phyloP scores from a whole-genome alignment of 2,329 filamentous ascomycete genomes.

The Fusarium clavum region DNA sequence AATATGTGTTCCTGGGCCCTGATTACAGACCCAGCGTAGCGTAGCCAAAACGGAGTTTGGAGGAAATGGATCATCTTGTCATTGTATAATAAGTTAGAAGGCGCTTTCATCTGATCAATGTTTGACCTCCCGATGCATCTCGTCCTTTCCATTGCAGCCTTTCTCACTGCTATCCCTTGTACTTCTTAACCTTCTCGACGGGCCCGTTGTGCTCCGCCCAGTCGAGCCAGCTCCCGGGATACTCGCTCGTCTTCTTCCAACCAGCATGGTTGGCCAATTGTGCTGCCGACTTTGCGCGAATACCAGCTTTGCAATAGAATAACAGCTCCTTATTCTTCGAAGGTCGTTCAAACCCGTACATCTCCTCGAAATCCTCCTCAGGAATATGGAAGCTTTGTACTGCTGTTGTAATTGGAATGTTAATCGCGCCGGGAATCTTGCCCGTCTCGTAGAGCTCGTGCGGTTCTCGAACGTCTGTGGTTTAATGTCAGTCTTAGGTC shows the following conservation, averaged over 20 bases:
- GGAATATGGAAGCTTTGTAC: conserved; percentile 84
- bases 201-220: conserved; percentile 81
- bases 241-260: conserved; percentile 78
- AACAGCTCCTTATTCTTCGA: conserved; percentile 69
- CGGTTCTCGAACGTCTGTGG: conserved; percentile 78
- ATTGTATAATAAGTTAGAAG: conserved; percentile 42
- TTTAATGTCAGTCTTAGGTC: neutral
- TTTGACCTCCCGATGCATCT: neutral
- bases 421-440: conserved; percentile 82
- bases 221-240: conserved; percentile 82
- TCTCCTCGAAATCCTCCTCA: conserved; percentile 82
- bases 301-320: conserved; percentile 94
- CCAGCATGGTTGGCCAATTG: conserved; percentile 80
- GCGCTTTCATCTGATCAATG: conserved; percentile 32
- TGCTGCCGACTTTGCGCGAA: conserved; percentile 82
- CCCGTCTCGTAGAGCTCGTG: conserved; percentile 72
- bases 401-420: conserved; percentile 81
- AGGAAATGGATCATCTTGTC: conserved; percentile 17
- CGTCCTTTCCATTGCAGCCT: neutral
- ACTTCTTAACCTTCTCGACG: conserved; percentile 48
- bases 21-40: conserved; percentile 8
- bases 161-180: conserved; percentile 43
- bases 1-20: conserved; percentile 20
- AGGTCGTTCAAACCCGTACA: conserved; percentile 81
- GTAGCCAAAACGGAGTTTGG: conserved; percentile 30